Percentiles rank a stretch among this genome's conserved stretches.
phyloP scores from a whole-genome alignment of 805 yeast species.

The Lachancea mirantina region DNA sequence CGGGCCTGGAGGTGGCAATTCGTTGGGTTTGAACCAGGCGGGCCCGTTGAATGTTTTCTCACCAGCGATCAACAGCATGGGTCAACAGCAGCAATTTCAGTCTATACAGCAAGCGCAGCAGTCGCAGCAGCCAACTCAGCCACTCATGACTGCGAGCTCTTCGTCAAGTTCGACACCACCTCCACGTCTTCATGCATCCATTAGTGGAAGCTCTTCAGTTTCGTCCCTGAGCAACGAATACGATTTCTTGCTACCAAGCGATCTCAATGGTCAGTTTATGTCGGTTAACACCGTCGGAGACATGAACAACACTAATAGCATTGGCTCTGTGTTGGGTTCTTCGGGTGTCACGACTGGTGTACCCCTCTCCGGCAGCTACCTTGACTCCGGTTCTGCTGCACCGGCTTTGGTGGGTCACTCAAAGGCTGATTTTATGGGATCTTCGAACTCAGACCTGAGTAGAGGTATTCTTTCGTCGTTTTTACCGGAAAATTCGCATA shows the following conservation, averaged over 20 bases:
- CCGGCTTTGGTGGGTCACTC: constrained; percentile 3
- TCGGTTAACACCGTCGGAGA: neutral
- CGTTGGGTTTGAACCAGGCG: constrained; percentile 5
- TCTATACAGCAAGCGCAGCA: constrained; percentile 5
- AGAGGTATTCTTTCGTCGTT: constrained; percentile 8
- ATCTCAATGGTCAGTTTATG: constrained; percentile 11
- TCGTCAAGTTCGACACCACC: constrained; percentile 15
- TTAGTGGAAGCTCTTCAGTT: constrained; percentile 15
- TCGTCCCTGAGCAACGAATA: constrained; percentile 13
- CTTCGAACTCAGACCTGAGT: constrained; percentile 5
- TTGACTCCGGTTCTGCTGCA: constrained; percentile 5
- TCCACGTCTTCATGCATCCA: constrained; percentile 16
- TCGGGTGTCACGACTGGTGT: constrained; percentile 1
- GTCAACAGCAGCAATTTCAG: too few relatives aligned
- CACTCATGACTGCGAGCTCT: constrained; percentile 9
- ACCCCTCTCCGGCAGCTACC: constrained; percentile 3
- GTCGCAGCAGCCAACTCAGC: constrained; percentile 2
- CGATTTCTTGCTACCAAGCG: constrained; percentile 13
- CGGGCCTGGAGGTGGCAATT: constrained; percentile 2
- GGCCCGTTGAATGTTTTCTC: constrained; percentile 8
- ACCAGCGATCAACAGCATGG: constrained; percentile 10
- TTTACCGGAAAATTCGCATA: neutral
- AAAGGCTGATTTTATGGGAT: constrained; percentile 1
- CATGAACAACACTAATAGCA: neutral
- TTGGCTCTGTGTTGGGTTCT: neutral